Percentiles rank a stretch among this genome's conserved stretches.
These are phyloP conservation scores for Syncephalastrum contaminatum DNA, from an alignment of 371 early-diverging fungal genomes.

Conservation along the genomic window DNA sequence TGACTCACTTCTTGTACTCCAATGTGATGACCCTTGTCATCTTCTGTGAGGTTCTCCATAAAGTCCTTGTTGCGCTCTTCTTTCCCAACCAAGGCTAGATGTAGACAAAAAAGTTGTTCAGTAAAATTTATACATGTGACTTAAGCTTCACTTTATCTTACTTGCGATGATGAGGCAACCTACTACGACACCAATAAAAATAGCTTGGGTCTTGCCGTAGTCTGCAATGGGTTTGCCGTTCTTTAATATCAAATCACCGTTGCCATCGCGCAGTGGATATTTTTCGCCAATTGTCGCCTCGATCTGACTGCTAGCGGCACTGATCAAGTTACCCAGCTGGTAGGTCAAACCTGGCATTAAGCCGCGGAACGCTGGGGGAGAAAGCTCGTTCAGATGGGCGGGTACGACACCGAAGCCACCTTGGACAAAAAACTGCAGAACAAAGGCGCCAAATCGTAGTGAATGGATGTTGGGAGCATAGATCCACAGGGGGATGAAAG, in stretches of 20 bases:
- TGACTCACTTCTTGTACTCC: constrained; percentile 22
- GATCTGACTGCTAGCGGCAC: constrained; percentile 66
- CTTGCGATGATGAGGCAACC: constrained; percentile 36
- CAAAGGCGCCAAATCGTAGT: constrained; percentile 60
- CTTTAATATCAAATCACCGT: constrained; percentile 31
- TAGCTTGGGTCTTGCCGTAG: constrained; percentile 66
- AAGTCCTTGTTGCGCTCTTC: constrained; percentile 46
- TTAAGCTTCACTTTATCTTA: constrained; percentile 11
- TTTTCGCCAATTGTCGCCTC: constrained; percentile 64
- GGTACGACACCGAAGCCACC: constrained; percentile 53
- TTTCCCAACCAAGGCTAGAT: constrained; percentile 37
- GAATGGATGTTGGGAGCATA: constrained; percentile 45
- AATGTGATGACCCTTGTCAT: constrained; percentile 21
- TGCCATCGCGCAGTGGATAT: constrained; percentile 31
- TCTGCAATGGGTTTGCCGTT: constrained; percentile 53
- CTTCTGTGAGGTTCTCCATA: constrained; percentile 28
- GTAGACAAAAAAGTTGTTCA: not conserved
- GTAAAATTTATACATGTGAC: not conserved
- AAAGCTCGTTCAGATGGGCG: constrained; percentile 67
- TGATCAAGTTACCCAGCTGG: constrained; percentile 69
- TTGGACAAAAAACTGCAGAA: constrained; percentile 64
- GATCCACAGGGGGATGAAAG: constrained; percentile 69
- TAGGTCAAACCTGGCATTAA: constrained; percentile 67
- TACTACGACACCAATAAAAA: constrained; percentile 62
- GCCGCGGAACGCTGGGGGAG: constrained; percentile 64